Conservation (phyloP, 106 monocot species). For the Hemerocallis citrina region DNA sequence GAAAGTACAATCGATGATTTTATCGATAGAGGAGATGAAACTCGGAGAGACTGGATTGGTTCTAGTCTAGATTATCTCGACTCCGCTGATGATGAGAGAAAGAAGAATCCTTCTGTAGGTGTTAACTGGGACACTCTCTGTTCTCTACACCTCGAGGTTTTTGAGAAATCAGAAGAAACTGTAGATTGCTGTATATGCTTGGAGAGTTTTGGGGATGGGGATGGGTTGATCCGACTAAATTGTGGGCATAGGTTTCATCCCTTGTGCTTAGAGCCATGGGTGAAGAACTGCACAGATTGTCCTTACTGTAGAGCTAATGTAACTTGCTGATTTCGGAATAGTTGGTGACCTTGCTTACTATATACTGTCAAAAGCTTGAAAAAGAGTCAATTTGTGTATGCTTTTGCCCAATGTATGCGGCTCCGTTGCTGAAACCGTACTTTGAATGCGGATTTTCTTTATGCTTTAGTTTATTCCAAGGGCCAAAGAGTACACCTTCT, state of each 20-base stretch:
- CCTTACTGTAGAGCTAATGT: constrained; percentile 4
- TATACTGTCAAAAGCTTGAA: no score
- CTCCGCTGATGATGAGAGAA: background rate
- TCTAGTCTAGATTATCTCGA: background rate
- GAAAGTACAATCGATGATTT: background rate
- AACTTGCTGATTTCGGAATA: background rate
- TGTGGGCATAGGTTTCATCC: constrained; percentile 14
- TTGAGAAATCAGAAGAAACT: background rate
- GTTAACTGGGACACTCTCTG: constrained; percentile 11
- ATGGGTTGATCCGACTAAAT: background rate
- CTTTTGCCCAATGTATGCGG: no score
- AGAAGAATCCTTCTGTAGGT: constrained; percentile 15
- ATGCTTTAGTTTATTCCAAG: no score
- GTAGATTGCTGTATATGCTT: constrained; percentile 12
- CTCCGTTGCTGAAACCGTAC: no score
- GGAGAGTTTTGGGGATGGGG: constrained; percentile 13
- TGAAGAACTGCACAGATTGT: constrained; percentile 2
- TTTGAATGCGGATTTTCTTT: no score
- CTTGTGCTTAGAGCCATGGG: constrained; percentile 8
- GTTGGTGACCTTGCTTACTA: no score
- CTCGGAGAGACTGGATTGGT: background rate
- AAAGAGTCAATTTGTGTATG: no score
- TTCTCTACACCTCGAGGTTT: constrained; percentile 4
- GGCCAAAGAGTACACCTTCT: no score
- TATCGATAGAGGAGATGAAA: constrained; percentile 7